Conservation (phyloP, 441 rosid species). For the Adansonia madagascariensis region DNA sequence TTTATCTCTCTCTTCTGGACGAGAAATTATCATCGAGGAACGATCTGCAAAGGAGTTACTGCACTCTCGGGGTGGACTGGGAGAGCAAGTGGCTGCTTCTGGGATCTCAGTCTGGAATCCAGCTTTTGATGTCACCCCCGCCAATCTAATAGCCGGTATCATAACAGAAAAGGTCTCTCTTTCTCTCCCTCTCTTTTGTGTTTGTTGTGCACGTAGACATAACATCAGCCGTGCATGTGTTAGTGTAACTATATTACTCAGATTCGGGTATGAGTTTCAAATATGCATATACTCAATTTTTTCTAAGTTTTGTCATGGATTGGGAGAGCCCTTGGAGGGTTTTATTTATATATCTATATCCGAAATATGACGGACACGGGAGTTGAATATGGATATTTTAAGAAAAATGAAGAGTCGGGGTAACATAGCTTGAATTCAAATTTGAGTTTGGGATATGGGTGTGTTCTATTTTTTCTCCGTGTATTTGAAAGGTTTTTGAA, state of each 20-base stretch:
- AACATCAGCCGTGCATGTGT: neutral
- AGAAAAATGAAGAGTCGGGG: too few species aligned
- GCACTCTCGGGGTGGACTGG: conserved; percentile 79
- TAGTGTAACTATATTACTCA: neutral
- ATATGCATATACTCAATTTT: neutral
- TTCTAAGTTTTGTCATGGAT: too few species aligned
- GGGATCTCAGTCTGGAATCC: conserved; percentile 93
- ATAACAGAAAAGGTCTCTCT: conserved; percentile 74
- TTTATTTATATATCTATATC: too few species aligned
- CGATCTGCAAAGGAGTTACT: conserved; percentile 73
- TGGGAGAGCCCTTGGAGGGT: too few species aligned
- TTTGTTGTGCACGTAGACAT: neutral
- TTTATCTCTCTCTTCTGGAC: conserved; percentile 67
- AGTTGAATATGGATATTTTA: too few species aligned
- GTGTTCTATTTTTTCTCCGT: too few species aligned
- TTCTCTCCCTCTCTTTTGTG: conserved; percentile 8
- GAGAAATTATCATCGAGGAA: conserved; percentile 80
- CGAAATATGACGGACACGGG: too few species aligned
- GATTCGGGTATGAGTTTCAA: neutral
- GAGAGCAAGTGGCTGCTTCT: conserved; percentile 88
- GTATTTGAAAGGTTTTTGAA: too few species aligned
- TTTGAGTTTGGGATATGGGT: too few species aligned
- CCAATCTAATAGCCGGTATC: conserved; percentile 69
- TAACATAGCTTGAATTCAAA: too few species aligned
- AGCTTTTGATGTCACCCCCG: conserved; percentile 91